Conservation (phyloP, 78 protist species). For the Acrasis kona region DNA sequence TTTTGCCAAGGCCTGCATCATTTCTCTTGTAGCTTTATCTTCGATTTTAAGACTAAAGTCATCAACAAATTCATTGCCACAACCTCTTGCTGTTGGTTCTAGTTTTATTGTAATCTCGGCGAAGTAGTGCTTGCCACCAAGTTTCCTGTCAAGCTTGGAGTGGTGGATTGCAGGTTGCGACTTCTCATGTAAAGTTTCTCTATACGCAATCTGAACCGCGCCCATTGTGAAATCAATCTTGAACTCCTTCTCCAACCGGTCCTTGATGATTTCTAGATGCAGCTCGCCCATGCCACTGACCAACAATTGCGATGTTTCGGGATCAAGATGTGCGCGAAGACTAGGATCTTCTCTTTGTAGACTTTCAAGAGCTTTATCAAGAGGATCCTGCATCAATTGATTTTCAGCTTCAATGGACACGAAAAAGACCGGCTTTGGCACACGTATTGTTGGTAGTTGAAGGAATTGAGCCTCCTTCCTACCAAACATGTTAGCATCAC, state of each 20-base stretch:
- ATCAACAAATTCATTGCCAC: background rate
- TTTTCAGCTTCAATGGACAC: constrained; percentile 2
- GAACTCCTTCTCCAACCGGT: constrained; percentile 44
- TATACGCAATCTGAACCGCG: background rate
- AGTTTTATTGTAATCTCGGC: background rate
- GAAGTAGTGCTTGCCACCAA: background rate
- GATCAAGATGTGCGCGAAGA: background rate
- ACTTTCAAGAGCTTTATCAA: constrained; percentile 5
- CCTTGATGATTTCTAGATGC: constrained; percentile 56
- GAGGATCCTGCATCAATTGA: background rate
- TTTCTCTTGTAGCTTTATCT: background rate
- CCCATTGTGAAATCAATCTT: background rate
- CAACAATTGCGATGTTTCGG: constrained; percentile 19
- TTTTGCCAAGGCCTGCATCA: background rate
- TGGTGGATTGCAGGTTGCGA: background rate
- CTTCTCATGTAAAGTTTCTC: background rate
- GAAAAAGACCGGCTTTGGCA: constrained; percentile 27
- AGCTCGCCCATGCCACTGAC: constrained; percentile 81
- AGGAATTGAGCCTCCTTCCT: background rate
- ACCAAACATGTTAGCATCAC: background rate
- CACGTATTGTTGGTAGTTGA: background rate
- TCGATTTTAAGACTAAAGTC: background rate
- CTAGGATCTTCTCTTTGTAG: constrained; percentile 19
- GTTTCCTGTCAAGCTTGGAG: background rate
- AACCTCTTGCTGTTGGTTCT: background rate